phyloP scores from a whole-genome alignment of 768 basidiomycete species.

The Serendipita indica region DNA sequence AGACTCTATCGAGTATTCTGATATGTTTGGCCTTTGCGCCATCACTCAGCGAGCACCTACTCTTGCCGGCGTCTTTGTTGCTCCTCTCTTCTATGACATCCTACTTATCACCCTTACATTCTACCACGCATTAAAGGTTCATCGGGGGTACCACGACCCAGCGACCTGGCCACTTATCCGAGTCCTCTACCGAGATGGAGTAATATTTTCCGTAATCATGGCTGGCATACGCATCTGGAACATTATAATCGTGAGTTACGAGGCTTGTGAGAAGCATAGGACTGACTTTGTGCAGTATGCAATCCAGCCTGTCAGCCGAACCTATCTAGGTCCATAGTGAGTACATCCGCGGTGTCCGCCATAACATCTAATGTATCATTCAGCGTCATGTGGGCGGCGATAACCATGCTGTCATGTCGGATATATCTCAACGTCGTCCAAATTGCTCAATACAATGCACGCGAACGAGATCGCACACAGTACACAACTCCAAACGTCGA shows the following conservation, averaged over 20 bases:
- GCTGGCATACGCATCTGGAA: background rate
- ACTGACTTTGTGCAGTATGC: background rate
- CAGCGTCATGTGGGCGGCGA: background rate
- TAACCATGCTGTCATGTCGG: background rate
- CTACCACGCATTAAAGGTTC: background rate
- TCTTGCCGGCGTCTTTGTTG: background rate
- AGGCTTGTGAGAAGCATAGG: background rate
- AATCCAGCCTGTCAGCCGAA: background rate
- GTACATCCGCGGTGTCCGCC: background rate
- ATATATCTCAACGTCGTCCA: background rate
- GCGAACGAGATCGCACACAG: background rate
- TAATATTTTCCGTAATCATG: background rate
- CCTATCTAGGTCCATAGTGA: background rate
- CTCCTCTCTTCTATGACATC: background rate
- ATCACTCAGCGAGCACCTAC: background rate
- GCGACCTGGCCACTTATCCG: background rate
- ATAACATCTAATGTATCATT: background rate
- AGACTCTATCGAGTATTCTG: background rate
- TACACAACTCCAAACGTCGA: background rate
- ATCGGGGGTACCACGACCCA: background rate
- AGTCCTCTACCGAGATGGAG: conserved; percentile 1
- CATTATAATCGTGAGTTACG: background rate
- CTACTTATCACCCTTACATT: background rate
- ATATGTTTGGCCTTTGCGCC: background rate
- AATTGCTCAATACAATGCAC: background rate